phyloP scores from a whole-genome alignment of 306 rosid genomes.

The Prinsepia uniflora region DNA sequence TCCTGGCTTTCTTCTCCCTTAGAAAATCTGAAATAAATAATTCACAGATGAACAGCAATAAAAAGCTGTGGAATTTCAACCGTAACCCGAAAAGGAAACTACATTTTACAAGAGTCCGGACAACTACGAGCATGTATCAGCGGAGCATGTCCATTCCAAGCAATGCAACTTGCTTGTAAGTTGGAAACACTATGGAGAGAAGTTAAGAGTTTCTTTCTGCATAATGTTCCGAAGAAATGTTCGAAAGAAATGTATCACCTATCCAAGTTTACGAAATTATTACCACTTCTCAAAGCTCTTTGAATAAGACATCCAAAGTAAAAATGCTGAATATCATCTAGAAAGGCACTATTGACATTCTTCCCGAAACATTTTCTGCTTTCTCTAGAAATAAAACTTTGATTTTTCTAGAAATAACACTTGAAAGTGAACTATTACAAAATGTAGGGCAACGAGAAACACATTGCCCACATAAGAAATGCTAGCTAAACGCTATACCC shows the following conservation, averaged over 20 bases:
- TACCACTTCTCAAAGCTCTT: neutral
- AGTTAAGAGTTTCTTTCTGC: neutral
- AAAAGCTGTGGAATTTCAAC: conserved; percentile 15
- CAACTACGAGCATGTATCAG: neutral
- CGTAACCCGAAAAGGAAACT: neutral
- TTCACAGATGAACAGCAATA: conserved; percentile 8
- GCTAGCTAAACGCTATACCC: neutral
- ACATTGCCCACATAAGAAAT: neutral
- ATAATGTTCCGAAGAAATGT: too few species aligned
- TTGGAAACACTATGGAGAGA: neutral
- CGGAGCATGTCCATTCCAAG: neutral
- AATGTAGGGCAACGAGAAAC: neutral
- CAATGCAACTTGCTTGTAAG: neutral
- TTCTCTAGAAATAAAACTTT: neutral
- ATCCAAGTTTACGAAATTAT: neutral
- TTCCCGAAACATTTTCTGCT: neutral
- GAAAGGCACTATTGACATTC: neutral
- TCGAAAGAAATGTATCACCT: neutral
- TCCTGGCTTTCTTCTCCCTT: conserved; percentile 80
- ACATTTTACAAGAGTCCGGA: neutral
- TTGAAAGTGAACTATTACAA: neutral
- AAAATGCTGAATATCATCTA: neutral
- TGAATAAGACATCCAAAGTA: neutral
- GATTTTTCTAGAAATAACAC: neutral
- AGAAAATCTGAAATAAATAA: conserved; percentile 57